These are phyloP conservation scores for Pseudocercospora crystallina DNA, from an alignment of 2,329 filamentous ascomycete genomes.

Conservation along the genomic window DNA sequence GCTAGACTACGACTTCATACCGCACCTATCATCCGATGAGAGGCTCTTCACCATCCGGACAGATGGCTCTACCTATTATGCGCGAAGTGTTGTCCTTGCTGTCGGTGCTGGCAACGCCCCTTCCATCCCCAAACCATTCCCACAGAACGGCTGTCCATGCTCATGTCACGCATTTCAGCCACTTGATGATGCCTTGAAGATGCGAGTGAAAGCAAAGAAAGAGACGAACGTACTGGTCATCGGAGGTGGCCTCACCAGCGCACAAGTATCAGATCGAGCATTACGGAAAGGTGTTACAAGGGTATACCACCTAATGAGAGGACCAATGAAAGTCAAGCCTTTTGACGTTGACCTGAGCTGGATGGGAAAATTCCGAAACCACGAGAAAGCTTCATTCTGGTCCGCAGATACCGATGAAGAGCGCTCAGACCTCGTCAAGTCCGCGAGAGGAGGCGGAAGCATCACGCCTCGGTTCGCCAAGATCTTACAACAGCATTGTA, in stretches of 20 bases:
- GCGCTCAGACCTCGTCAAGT: slow-evolving; percentile 63
- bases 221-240: slow-evolving; percentile 68
- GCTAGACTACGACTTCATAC: slow-evolving; percentile 58
- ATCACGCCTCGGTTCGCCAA: slow-evolving; percentile 69
- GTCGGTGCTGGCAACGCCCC: slow-evolving; percentile 68
- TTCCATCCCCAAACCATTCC: slow-evolving; percentile 42
- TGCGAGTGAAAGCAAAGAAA: slow-evolving; percentile 52
- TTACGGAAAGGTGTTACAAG: slow-evolving; percentile 56
- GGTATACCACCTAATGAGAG: slow-evolving; percentile 70
- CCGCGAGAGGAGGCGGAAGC: slow-evolving; percentile 73
- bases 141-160: slow-evolving; percentile 43
- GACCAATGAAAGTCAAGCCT: slow-evolving; percentile 60
- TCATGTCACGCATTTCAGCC: slow-evolving; percentile 66
- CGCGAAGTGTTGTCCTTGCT: slow-evolving; percentile 66
- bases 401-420: slow-evolving; percentile 70
- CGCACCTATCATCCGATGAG: slow-evolving; percentile 44
- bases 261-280: slow-evolving; percentile 69
- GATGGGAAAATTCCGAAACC: slow-evolving; percentile 81
- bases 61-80: slow-evolving; percentile 52
- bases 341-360: slow-evolving; percentile 76
- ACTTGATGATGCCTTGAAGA: slow-evolving; percentile 43
- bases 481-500: slow-evolving; percentile 61
- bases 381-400: slow-evolving; percentile 75
- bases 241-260: slow-evolving; percentile 73
- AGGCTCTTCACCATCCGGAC: slow-evolving; percentile 67